Evolutionary conservation across 257 asterid genomes (phyloP), one percentile per base, ranked within the genome.

Genomic region (Datura wrightii): DNA sequence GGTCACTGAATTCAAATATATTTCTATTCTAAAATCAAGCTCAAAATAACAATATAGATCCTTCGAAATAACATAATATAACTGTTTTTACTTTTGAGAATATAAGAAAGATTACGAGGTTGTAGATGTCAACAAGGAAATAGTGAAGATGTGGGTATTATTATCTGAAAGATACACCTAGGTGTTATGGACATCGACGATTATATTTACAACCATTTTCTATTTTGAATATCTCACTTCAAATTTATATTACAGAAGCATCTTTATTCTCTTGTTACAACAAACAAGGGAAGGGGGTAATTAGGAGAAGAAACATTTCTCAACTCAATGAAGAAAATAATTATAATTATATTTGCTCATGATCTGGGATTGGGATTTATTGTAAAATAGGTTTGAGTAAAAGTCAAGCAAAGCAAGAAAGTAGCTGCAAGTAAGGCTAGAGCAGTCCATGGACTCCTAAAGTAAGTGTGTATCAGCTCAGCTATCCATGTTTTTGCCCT

Each of bases 381-480:
- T 31, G 88, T 74, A 60, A 55, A 86, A 63, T 41, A 86, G 8
- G 88, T 62, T 58, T 82, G 88, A n/a, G 39, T 55, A 60, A 83
- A 70, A 34, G 88, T 82, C n/a, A 87, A 86, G 37, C 41, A 19
- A 39, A 89, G 87, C 59, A 90, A 87, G 24, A 86, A 39, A 60
- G 78, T 67, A 18, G 90, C 86, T 8, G 86, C 88, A 15, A 90
- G 54, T 14, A 89, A 82, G 24, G 88, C 88, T n/a, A 86, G 48
- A 31, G 81, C 86, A 81, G 88, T 87, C 92, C 92, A 89, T 37
- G 92, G 93, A 80, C 54, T 87, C 18, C 84, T 55, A 71, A 90
- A 84, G 19, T 88, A 82, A n/a, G 85, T 86, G 72, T 85, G 78
- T 42, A 67, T 34, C 13, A 90, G 84, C 55, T 90, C 87, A 5